Percentiles rank a stretch among this genome's conserved stretches.
Evolutionary conservation across 441 rosid species (phyloP).

Genomic region (Pelargonium fulgidum): DNA sequence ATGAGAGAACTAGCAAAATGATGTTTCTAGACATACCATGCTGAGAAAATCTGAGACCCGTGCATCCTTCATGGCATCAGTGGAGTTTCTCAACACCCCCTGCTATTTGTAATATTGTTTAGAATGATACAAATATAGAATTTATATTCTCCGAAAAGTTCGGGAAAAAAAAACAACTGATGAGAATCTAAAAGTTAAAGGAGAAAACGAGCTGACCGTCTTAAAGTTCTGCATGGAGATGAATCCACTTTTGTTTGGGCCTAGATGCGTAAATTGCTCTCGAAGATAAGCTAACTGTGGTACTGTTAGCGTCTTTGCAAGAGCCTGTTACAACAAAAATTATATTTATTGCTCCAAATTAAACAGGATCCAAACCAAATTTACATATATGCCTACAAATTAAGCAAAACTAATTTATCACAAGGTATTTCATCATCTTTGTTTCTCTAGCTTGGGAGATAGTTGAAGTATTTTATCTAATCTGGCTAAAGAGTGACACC

Average conservation of each 20-base stretch:
- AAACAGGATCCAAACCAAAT: not conserved
- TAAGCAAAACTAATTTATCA: not conserved
- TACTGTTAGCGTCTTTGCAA: conserved; percentile 64
- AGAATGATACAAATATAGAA: conserved; percentile 21
- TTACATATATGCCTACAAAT: not conserved
- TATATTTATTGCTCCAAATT: not conserved
- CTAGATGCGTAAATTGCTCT: conserved; percentile 68
- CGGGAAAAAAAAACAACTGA: too few species aligned
- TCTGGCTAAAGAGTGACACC: not conserved
- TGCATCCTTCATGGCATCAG: conserved; percentile 90
- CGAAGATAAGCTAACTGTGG: conserved; percentile 57
- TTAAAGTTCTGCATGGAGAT: conserved; percentile 59
- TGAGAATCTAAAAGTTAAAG: conserved; percentile 7
- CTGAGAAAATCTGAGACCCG: conserved; percentile 63
- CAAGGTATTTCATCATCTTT: not conserved
- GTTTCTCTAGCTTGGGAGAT: not conserved
- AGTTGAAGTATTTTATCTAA: not conserved
- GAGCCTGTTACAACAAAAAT: conserved; percentile 48
- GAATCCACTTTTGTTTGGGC: conserved; percentile 61
- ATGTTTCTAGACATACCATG: conserved; percentile 34
- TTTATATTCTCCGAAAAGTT: not conserved
- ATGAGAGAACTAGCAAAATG: not conserved
- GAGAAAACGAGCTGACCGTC: conserved; percentile 33
- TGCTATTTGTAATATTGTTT: conserved; percentile 19
- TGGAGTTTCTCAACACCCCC: conserved; percentile 72